Evolutionary conservation across 78 protist species (phyloP), one percentile per base, ranked within the genome.

Genomic region (Dictyostelium citrinum): DNA sequence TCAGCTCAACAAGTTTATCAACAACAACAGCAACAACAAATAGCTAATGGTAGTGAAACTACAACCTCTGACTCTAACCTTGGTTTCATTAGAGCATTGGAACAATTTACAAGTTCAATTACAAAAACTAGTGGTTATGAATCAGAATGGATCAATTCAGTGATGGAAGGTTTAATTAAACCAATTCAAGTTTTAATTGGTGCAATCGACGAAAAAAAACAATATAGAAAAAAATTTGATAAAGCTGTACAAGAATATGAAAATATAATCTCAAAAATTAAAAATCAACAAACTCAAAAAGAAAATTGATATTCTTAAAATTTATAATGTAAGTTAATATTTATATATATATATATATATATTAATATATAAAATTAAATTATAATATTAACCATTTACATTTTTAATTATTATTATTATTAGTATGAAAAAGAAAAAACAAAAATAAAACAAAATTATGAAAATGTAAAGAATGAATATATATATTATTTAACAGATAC

Each of bases 381-480:
- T n/a, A n/a, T n/a, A n/a, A n/a, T n/a, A n/a, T n/a, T n/a, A n/a
- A n/a, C n/a, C n/a, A n/a, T n/a, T n/a, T n/a, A n/a, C n/a, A n/a
- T n/a, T n/a, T n/a, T n/a, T n/a, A n/a, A n/a, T n/a, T n/a, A n/a
- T n/a, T n/a, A n/a, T n/a, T n/a, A n/a, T 37, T 45, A 2, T 27
- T 68, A 88, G 93, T 78, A 88, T 78, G 93, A 88, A 88, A 88
- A 72, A 88, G 93, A 88, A 10, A 88, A 88, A 68, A 24, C 93
- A 14, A 88, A 88, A 67, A 29, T 82, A 76, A 88, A 88, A 49
- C 17, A 22, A 45, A 76, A 61, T 27, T 88, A 64, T 67, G 93
- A 88, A 78, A 35, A 24, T 29, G 85, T 78, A 33, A 88, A 68
- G 71, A 27, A 27, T 45, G 93, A 88, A 88, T 88, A 88, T 78